phyloP scores from a whole-genome alignment of 352 stramenopile species.

The Phytophthora podocarpi region DNA sequence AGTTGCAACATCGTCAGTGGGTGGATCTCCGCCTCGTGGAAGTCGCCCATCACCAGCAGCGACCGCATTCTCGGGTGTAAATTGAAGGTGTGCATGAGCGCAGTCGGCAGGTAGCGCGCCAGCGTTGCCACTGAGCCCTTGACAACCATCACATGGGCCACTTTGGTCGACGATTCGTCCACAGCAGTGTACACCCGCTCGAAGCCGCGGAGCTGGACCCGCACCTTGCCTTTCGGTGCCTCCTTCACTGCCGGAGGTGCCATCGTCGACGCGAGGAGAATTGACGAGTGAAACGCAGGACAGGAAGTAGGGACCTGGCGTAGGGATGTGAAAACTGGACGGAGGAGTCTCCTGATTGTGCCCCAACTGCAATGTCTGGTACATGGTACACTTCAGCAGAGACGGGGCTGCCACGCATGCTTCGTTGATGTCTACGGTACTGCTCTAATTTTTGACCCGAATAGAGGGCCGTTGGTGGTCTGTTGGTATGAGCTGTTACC shows the following conservation, averaged over 20 bases:
- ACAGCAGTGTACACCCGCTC: conserved; percentile 34
- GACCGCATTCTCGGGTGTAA: conserved; percentile 44
- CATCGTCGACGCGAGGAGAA: conserved; percentile 3
- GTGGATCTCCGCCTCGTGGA: conserved; percentile 38
- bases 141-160: conserved; percentile 35
- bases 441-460: too few relatives aligned
- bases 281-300: conserved; percentile 12
- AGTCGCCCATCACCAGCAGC: conserved; percentile 23
- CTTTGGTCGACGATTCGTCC: conserved; percentile 32
- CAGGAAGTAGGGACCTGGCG: too few relatives aligned
- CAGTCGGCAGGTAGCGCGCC: conserved; percentile 22
- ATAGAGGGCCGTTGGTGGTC: too few relatives aligned
- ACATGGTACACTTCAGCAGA: conserved; percentile 8
- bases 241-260: conserved; percentile 5
- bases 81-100: conserved; percentile 43
- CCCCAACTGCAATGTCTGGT: conserved; percentile 4
- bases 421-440: conserved; percentile 23
- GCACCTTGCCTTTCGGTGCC: conserved; percentile 16
- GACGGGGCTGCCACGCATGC: conserved; percentile 17
- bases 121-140: conserved; percentile 6
- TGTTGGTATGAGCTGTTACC: conserved; percentile 24
- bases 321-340: conserved; percentile 3
- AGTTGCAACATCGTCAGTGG: conserved; percentile 26
- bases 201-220: conserved; percentile 34
- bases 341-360: conserved; percentile 2